Percentiles rank a stretch among this genome's conserved stretches.
phyloP scores from a whole-genome alignment of 441 rosid genomes.

The Pelargonium citronellum region DNA sequence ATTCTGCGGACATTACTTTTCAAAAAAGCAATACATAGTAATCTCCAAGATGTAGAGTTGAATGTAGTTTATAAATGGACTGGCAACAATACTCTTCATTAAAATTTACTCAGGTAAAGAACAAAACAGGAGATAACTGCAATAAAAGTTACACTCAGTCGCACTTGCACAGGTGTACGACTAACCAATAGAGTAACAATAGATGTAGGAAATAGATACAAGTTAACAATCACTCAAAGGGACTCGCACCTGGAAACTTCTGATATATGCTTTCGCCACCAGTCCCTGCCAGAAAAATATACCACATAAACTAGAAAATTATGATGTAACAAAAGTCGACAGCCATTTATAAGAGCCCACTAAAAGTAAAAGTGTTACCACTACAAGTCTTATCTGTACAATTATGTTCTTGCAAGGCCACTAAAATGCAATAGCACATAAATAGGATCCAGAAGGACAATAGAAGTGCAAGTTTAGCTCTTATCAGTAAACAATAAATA shows the following conservation, averaged over 20 bases:
- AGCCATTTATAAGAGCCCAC: not conserved
- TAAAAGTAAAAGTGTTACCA: not conserved
- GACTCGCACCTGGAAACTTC: slow-evolving; percentile 75
- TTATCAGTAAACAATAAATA: not conserved
- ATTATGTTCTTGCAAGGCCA: too few relatives aligned
- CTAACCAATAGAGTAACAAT: not conserved
- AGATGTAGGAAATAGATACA: not conserved
- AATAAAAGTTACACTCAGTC: too few relatives aligned
- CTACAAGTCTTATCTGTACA: too few relatives aligned
- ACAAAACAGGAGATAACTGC: not conserved
- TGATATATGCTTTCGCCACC: slow-evolving; percentile 87
- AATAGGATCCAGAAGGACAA: not conserved
- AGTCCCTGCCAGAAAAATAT: slow-evolving; percentile 48
- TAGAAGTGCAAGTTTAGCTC: not conserved
- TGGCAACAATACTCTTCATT: not conserved
- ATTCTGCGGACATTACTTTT: not conserved
- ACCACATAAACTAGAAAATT: not conserved
- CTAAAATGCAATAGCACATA: too few relatives aligned
- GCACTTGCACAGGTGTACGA: not conserved
- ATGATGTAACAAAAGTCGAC: not conserved
- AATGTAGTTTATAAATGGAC: not conserved
- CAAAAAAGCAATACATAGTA: not conserved
- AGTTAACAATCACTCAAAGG: slow-evolving; percentile 7
- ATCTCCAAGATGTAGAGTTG: not conserved
- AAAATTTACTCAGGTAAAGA: not conserved